These are phyloP conservation scores for Fagopyrum tataricum DNA, from an alignment of 148 eudicot genomes.

Conservation along the genomic window DNA sequence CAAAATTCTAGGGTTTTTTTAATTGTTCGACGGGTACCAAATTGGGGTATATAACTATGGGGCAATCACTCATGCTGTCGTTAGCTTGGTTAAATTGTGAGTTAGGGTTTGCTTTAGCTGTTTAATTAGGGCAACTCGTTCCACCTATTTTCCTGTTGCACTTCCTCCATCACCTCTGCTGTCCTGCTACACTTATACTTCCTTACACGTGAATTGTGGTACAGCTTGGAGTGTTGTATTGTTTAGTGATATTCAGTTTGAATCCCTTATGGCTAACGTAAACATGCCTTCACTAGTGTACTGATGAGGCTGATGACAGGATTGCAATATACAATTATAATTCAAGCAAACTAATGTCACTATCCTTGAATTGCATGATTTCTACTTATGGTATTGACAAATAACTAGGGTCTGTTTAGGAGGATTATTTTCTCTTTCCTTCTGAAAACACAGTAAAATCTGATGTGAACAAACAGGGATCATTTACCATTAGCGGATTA, in stretches of 20 bases:
- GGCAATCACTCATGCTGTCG: neutral
- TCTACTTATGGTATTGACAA: neutral
- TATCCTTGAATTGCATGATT: neutral
- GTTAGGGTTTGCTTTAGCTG: neutral
- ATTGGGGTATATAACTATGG: neutral
- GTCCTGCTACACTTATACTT: neutral
- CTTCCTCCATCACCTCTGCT: neutral
- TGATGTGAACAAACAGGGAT: neutral
- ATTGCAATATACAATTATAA: neutral
- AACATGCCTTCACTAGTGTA: neutral
- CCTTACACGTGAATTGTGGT: neutral
- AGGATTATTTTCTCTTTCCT: neutral
- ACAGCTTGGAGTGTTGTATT: constrained; percentile 2
- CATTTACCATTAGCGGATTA: neutral
- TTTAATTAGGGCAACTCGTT: constrained; percentile 2
- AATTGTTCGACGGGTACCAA: neutral
- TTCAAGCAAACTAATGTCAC: neutral
- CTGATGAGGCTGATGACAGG: neutral
- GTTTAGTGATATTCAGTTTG: neutral
- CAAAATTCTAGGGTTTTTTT: neutral
- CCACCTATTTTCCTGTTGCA: neutral
- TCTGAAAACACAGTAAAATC: neutral
- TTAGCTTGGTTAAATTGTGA: neutral
- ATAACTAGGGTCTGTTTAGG: neutral
- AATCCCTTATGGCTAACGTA: neutral